These are phyloP conservation scores for Trebouxia sp. DNA, from an alignment of 139 green algal genomes.

Conservation along the genomic window DNA sequence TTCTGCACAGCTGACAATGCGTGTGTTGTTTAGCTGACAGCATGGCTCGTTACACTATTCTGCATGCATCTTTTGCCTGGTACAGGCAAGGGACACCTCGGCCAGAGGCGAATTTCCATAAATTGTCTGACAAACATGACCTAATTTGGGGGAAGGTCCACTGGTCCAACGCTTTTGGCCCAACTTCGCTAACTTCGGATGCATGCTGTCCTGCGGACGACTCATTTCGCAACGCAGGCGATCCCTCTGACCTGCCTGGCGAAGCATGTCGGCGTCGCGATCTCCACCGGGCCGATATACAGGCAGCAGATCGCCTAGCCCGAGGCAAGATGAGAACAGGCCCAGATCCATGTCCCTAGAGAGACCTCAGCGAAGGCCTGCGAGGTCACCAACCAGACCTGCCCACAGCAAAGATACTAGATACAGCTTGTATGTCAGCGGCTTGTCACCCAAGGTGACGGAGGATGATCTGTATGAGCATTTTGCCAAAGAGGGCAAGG, in stretches of 20 bases:
- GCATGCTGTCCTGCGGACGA: not conserved
- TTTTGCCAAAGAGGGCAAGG: constrained; percentile 20
- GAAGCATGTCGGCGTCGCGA: not conserved
- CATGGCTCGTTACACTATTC: too few relatives aligned
- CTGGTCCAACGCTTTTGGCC: not conserved
- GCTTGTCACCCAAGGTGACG: constrained; percentile 1
- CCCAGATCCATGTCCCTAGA: constrained; percentile 24
- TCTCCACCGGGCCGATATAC: not conserved
- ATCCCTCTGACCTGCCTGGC: too few relatives aligned
- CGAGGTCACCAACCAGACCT: not conserved
- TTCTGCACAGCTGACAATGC: too few relatives aligned
- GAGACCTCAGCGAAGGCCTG: not conserved
- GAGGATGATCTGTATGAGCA: constrained; percentile 24
- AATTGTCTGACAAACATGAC: not conserved
- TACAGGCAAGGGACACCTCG: too few relatives aligned
- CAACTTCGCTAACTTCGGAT: not conserved
- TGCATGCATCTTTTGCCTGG: too few relatives aligned
- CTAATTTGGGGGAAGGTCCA: not conserved
- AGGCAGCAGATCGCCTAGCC: constrained; percentile 18
- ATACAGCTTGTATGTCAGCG: constrained; percentile 20
- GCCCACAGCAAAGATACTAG: constrained; percentile 16
- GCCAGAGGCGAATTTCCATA: not conserved
- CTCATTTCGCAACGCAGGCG: not conserved
- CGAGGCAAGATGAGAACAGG: constrained; percentile 7
- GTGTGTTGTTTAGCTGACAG: too few relatives aligned